Base-by-base conservation (phyloP, 306 rosid species). In the Begonia fuchsioides region DNA sequence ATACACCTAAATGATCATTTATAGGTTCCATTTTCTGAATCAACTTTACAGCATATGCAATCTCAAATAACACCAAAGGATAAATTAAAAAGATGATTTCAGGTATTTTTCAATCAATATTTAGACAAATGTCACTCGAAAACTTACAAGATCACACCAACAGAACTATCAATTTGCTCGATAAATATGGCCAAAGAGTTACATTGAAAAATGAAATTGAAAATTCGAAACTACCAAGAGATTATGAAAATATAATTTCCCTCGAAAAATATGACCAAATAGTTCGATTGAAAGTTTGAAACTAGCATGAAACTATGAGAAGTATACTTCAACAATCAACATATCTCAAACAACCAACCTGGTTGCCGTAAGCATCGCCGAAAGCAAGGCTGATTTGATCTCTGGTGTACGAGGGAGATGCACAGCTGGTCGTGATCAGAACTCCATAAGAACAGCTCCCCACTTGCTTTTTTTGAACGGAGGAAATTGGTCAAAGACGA, bases 291-390 rank as follows among this genome's bases (percentile, higher is more conserved):
- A 20, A 17, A 35, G 9, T 53, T 7, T 51, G 17, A 38, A 17
- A 19, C 16, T 38, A 13, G 32, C 14, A 52, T 13, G 11, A 41
- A 47, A 17, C 38, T 2, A n/a, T n/a, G n/a, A n/a, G n/a, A 39
- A 32, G 41, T 3, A 10, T 10, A 52, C 14, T 11, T 20, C 6
- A 20, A n/a, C n/a, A n/a, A n/a, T n/a, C n/a, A n/a, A 4, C 38
- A 10, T 52, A 52, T 38, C 16, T 20, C 26, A 59, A 70, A 54
- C 6, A 13, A 1, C 17, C 32, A 53, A 81, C 97, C 95, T 88
- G 76, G 53, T 78, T 74, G 48, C 93, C 88, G 44, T 69, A 51
- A 62, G 72, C 90, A 73, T 88, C 97, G 2, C 97, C 95, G 54
- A 84, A 88, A 1, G 71, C 46, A 47, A 88, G 46, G 81, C 95